Percentiles rank a stretch among this genome's conserved stretches.
phyloP scores from a whole-genome alignment of 768 basidiomycete species.

The Leccinum incarnatum region DNA sequence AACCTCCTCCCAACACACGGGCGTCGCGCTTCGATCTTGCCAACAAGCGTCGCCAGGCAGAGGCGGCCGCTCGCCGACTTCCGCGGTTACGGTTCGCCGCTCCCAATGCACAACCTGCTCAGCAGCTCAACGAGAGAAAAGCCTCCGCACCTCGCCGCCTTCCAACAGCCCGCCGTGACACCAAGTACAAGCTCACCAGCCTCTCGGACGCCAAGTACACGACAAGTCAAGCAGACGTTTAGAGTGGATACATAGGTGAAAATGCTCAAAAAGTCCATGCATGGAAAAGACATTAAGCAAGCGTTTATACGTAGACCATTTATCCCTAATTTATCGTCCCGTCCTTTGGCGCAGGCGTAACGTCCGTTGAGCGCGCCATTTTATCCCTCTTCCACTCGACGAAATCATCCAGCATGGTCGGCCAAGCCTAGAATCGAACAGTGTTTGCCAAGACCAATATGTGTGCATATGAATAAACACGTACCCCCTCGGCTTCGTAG shows the following conservation, averaged over 20 bases:
- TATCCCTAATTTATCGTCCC: constrained; percentile 10
- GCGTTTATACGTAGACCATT: constrained; percentile 8
- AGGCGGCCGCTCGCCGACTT: constrained; percentile 9
- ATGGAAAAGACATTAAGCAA: constrained; percentile 17
- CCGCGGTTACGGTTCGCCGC: constrained; percentile 26
- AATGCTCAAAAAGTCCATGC: constrained; percentile 4
- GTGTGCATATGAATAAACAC: constrained; percentile 22
- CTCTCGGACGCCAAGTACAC: neutral
- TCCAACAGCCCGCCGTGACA: neutral
- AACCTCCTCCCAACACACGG: constrained; percentile 3
- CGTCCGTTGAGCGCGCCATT: constrained; percentile 4
- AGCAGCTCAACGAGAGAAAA: constrained; percentile 7
- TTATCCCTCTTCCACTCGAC: constrained; percentile 57
- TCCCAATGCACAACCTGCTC: neutral
- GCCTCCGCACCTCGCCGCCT: neutral
- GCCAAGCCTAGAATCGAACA: constrained; percentile 62
- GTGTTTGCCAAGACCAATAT: neutral
- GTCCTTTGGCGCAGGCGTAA: constrained; percentile 1
- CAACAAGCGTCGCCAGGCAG: constrained; percentile 10
- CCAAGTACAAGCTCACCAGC: neutral
- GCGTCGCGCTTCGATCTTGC: constrained; percentile 25
- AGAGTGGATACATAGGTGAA: constrained; percentile 2
- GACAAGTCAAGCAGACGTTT: neutral
- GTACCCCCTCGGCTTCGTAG: constrained; percentile 75
- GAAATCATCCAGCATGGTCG: constrained; percentile 78